Evolutionary conservation across 768 basidiomycete species (phyloP).

Genomic region (Lactarius trivialis): DNA sequence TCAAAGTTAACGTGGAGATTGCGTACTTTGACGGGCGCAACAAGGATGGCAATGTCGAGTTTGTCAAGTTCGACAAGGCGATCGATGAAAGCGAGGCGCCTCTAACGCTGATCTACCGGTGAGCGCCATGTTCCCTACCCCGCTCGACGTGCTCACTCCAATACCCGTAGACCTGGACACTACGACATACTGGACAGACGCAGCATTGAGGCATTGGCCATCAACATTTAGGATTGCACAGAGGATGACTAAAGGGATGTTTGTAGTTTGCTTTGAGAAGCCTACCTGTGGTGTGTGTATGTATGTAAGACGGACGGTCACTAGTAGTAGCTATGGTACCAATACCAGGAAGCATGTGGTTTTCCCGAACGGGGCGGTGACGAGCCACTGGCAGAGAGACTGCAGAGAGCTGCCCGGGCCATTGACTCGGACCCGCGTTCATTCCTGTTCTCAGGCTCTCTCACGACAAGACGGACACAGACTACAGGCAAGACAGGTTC

Average conservation of each 20-base stretch:
- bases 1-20: slow-evolving; percentile 61
- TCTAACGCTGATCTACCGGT: slow-evolving; percentile 72
- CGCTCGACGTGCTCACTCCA: slow-evolving; percentile 5
- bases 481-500: too few relatives aligned
- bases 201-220: slow-evolving; percentile 24
- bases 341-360: neutral
- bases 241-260: neutral
- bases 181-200: slow-evolving; percentile 62
- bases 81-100: slow-evolving; percentile 41
- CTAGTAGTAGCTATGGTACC: neutral
- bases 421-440: too few relatives aligned
- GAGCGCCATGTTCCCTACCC: slow-evolving; percentile 23
- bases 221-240: neutral
- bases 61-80: slow-evolving; percentile 56
- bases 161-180: slow-evolving; percentile 66
- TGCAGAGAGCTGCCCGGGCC: too few relatives aligned
- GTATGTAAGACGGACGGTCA: neutral
- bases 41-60: slow-evolving; percentile 47
- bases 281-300: neutral
- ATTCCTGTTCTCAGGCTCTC: too few relatives aligned
- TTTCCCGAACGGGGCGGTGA: neutral
- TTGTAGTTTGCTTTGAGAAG: neutral
- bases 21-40: slow-evolving; percentile 74
- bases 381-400: too few relatives aligned
- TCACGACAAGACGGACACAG: too few relatives aligned